These are phyloP conservation scores for Gossypium thurberi DNA, from an alignment of 345 rosid genomes.

Conservation along the genomic window DNA sequence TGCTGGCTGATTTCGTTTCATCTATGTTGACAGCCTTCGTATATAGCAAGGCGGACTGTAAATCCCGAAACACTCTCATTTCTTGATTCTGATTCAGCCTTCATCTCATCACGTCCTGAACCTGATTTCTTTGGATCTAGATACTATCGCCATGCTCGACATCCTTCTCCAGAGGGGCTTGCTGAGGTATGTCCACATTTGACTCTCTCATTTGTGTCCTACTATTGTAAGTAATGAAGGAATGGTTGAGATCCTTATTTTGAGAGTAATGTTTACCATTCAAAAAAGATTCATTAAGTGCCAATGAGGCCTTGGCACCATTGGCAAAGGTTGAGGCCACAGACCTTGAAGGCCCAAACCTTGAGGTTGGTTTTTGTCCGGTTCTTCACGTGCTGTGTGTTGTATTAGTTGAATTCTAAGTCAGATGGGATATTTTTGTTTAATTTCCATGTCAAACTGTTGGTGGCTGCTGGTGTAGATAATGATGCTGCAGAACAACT, in stretches of 20 bases:
- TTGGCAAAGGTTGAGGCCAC: too few species aligned
- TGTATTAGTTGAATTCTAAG: too few species aligned
- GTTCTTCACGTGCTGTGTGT: too few species aligned
- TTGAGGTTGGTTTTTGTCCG: too few species aligned
- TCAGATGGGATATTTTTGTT: neutral
- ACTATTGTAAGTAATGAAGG: too few species aligned
- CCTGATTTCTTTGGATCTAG: slow-evolving; percentile 43
- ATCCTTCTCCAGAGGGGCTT: slow-evolving; percentile 75
- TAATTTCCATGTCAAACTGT: neutral
- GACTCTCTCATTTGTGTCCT: too few species aligned
- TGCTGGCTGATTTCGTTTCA: slow-evolving; percentile 10
- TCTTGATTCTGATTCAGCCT: slow-evolving; percentile 38
- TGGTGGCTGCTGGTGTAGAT: slow-evolving; percentile 20
- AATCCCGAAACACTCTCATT: slow-evolving; percentile 37
- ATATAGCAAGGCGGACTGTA: slow-evolving; percentile 27
- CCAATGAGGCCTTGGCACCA: too few species aligned
- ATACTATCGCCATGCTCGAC: slow-evolving; percentile 61
- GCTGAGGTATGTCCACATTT: slow-evolving; percentile 55
- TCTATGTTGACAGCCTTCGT: slow-evolving; percentile 46
- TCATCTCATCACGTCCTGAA: slow-evolving; percentile 30
- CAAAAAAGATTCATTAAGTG: too few species aligned
- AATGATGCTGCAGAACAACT: slow-evolving; percentile 32
- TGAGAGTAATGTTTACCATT: too few species aligned
- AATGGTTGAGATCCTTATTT: too few species aligned
- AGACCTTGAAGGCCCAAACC: too few species aligned